Evolutionary conservation across 1,284 basidiomycete species (phyloP), one percentile per base, ranked within the genome.

Genomic region (Puccinia triticina): DNA sequence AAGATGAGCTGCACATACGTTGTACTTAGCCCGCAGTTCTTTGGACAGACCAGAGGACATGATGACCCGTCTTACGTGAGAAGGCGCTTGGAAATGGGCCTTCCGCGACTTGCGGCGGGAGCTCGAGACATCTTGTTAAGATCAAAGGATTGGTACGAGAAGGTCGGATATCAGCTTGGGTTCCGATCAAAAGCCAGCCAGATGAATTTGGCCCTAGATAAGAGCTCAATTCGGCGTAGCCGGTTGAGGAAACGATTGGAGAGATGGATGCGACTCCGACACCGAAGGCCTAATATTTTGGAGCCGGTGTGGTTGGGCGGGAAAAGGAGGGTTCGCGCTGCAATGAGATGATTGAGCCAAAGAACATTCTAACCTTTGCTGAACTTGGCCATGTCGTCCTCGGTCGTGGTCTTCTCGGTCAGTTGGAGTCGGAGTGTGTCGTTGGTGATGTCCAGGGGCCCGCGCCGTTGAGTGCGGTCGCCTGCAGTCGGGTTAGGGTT

Each of bases 81-180:
- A 97, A 83, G 96, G 93, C 78, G 95, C 95, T 83, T 90, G 90
- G 89, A 97, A 97, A 91, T 98, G 96, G 86, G 93, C 93, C 91
- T 96, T 96, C 90, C 94, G 94, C 87, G 92, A 92, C 91, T 96
- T 97, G 91, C 96, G 94, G 88, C 94, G 92, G 88, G 93, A 94
- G 85, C 93, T 93, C 85, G 93, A 93, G 87, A 92, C 90, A 88
- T 93, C 93, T 94, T 23, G 21, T 66, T 46, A 82, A 12, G 37
- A 21, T 32, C 55, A 48, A 77, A 79, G n/a, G 2, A 34, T 37
- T 53, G 23, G 29, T 8, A 34, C 26, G 59, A 32, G 53, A 34
- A 59, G 50, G 59, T 59, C 34, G 7, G 29, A 34, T 61, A 32
- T 61, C 59, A 61, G 59, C 26, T 61, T 29, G 32, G 2, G 85